phyloP scores from a whole-genome alignment of 2,329 filamentous ascomycete species.

The Fusarium foetens region DNA sequence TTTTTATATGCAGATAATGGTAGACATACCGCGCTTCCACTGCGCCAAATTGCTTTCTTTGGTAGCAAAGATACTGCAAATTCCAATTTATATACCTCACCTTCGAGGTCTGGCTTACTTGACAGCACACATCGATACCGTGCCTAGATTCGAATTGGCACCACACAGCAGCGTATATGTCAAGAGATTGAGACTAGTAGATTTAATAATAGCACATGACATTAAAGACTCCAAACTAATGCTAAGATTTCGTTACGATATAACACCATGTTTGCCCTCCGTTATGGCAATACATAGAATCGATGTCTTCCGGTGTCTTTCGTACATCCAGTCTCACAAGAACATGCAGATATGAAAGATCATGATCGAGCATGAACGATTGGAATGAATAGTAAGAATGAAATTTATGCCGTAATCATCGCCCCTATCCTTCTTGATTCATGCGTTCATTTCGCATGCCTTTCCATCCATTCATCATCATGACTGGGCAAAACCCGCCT shows the following conservation, averaged over 20 bases:
- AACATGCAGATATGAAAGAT: background rate
- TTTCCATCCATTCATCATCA: constrained; percentile 7
- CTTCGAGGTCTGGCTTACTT: background rate
- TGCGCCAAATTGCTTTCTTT: background rate
- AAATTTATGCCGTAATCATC: constrained; percentile 28
- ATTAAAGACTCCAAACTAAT: background rate
- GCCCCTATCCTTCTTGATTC: constrained; percentile 2
- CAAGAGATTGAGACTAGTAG: background rate
- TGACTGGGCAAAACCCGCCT: constrained; percentile 6
- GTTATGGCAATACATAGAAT: background rate
- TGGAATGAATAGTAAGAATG: constrained; percentile 20
- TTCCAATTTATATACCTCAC: background rate
- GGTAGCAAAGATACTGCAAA: background rate
- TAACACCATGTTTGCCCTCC: background rate
- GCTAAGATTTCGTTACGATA: background rate
- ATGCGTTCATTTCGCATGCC: constrained; percentile 4
- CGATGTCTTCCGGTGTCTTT: background rate
- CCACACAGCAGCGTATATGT: too few species aligned
- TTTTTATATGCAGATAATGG: background rate
- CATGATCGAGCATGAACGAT: background rate
- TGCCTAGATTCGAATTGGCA: background rate
- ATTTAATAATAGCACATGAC: background rate
- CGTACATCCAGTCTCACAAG: background rate
- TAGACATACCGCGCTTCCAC: constrained; percentile 1
- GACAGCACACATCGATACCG: too few species aligned